Evolutionary conservation across 805 yeast genomes (phyloP).

Genomic region (Blastobotrys parvus): DNA sequence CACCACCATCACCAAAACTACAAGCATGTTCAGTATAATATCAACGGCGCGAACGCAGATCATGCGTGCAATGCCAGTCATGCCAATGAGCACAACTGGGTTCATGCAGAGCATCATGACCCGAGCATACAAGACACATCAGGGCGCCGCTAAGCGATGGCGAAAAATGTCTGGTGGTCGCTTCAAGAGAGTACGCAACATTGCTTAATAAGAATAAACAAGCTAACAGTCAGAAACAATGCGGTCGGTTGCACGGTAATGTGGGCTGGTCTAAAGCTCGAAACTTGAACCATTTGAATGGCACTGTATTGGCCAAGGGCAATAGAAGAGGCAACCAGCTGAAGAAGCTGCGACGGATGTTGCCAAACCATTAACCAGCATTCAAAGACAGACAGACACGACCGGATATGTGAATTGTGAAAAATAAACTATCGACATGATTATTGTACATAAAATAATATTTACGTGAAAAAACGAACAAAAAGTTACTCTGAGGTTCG

Average conservation of each 20-base stretch:
- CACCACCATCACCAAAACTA: background rate
- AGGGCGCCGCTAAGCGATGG: slow-evolving; percentile 84
- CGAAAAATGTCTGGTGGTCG: slow-evolving; percentile 61
- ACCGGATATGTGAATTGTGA: slow-evolving; percentile 1
- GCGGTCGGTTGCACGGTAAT: slow-evolving; percentile 90
- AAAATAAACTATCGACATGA: background rate
- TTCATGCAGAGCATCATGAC: background rate
- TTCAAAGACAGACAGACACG: no score
- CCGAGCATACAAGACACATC: slow-evolving; percentile 50
- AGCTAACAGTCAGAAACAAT: slow-evolving; percentile 40
- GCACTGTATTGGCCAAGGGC: slow-evolving; percentile 47
- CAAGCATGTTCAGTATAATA: background rate
- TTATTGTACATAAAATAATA: background rate
- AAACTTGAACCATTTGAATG: slow-evolving; percentile 44
- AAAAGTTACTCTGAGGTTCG: slow-evolving; percentile 3
- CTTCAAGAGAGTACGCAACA: slow-evolving; percentile 41
- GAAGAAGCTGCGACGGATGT: slow-evolving; percentile 47
- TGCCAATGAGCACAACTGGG: background rate
- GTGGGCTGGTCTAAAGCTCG: slow-evolving; percentile 70
- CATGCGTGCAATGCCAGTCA: background rate
- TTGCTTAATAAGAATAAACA: background rate
- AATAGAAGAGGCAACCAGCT: slow-evolving; percentile 43
- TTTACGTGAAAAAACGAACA: no score
- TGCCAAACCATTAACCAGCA: slow-evolving; percentile 38
- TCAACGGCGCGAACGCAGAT: background rate